Base-by-base conservation (phyloP, 805 yeast genomes). In the Cyberlindnera xishuangbannaensis region DNA sequence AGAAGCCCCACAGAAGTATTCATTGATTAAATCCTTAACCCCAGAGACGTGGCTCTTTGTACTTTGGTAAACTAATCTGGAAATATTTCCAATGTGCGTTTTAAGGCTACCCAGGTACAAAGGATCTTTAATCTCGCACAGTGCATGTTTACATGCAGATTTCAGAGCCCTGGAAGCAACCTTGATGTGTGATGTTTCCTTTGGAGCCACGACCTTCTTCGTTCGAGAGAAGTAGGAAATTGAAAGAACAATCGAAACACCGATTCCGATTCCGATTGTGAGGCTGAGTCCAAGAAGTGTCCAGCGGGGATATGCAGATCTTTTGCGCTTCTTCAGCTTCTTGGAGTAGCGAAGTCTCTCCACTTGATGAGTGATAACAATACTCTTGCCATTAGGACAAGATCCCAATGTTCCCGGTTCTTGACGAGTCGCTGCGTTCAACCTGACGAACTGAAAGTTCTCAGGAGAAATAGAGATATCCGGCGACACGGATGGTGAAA, bases 231-330 rank as follows among this genome's bases (percentile, higher is more conserved):
- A 21, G 27, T 36, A 41, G 4, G 43, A 20, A 0, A 43, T 13
- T 5, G 48, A 16, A 4, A 40, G n/a, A 3, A 50, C 53, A 7
- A 53, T 31, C 1, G 51, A 34, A 11, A 49, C 25, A 4, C 56
- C 56, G 23, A 50, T 45, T 0, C 56, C 55, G 30, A 50, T 31
- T 0, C 55, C 56, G 11, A 51, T 21, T 7, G 41, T 37, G 13
- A 51, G 32, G 9, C 48, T 41, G 5, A 47, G 8, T 1, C 49
- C 44, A 8, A 47, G 18, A 9, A 43, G 36, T 3, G 46, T 15
- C 28, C 40, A 34, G 3, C 27, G 37, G 7, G 30, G 33, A 13
- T 20, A 36, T 17, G 27, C 39, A 2, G 27, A 28, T n/a, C 17
- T 27, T 31, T 27, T 29, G 32, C 30, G 36, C 7, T 19, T 23